These are phyloP conservation scores for Suhomyces choctaworum DNA, from an alignment of 1,139 yeast genomes.

Conservation along the genomic window DNA sequence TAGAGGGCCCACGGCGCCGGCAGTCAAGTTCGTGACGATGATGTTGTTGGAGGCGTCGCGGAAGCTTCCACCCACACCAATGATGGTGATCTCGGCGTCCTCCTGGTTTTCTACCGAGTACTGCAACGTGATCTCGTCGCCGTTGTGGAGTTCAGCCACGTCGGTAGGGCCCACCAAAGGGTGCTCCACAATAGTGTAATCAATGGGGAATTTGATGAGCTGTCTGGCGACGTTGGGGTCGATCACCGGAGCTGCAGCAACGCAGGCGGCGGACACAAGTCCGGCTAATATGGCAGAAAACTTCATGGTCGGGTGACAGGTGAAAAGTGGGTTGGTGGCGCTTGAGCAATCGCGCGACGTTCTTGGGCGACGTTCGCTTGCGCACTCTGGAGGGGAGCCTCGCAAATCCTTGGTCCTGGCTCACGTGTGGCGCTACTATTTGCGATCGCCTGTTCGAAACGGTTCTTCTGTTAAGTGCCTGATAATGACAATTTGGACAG, in stretches of 20 bases:
- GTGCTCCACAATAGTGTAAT: conserved; percentile 42
- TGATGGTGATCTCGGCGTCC: conserved; percentile 43
- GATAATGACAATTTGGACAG: too few relatives aligned
- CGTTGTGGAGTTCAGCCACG: conserved; percentile 48
- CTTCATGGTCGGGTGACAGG: conserved; percentile 23
- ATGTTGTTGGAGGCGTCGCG: conserved; percentile 55
- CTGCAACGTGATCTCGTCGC: conserved; percentile 54
- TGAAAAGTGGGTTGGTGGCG: too few relatives aligned
- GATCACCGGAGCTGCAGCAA: conserved; percentile 21
- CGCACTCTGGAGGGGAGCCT: too few relatives aligned
- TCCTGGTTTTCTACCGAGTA: conserved; percentile 63
- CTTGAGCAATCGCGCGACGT: too few relatives aligned
- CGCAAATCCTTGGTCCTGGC: too few relatives aligned
- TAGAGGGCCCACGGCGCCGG: conserved; percentile 65
- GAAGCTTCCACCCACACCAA: conserved; percentile 77
- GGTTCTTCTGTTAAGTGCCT: too few relatives aligned
- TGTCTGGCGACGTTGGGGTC: conserved; percentile 17
- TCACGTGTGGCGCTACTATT: too few relatives aligned
- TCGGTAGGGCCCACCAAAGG: conserved; percentile 38
- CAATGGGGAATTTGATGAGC: conserved; percentile 38
- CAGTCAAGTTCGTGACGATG: conserved; percentile 60
- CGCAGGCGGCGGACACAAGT: conserved; percentile 16
- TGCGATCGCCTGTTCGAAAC: too few relatives aligned
- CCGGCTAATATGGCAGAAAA: conserved; percentile 20
- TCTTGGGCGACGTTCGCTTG: too few relatives aligned